These are phyloP conservation scores for Suhomyces maxii DNA, from an alignment of 1,139 yeast species.

Conservation along the genomic window DNA sequence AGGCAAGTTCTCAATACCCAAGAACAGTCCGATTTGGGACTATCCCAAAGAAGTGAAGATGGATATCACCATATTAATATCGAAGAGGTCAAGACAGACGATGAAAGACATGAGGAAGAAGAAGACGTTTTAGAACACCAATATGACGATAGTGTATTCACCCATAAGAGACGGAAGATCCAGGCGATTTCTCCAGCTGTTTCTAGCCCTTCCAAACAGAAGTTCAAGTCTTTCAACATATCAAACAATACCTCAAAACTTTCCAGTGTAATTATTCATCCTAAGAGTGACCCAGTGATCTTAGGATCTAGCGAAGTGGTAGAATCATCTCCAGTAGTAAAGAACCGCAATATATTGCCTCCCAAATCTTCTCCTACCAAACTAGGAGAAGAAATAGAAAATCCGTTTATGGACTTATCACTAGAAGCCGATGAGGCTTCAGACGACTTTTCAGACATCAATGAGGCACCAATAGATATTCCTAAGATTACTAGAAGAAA, in stretches of 20 bases:
- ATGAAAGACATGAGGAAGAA: constrained; percentile 11
- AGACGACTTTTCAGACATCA: constrained; percentile 3
- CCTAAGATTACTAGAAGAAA: constrained; percentile 8
- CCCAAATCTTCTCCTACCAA: constrained; percentile 16
- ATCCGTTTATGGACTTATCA: constrained; percentile 4
- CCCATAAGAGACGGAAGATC: constrained; percentile 13
- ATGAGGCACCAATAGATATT: constrained; percentile 1
- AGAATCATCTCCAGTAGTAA: constrained; percentile 17
- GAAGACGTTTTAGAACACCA: constrained; percentile 3
- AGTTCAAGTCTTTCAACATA: constrained; percentile 8
- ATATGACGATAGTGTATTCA: constrained; percentile 16
- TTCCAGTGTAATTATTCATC: constrained; percentile 5
- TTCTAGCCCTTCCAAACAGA: constrained; percentile 6
- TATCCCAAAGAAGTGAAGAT: not conserved
- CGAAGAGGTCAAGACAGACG: constrained; percentile 16
- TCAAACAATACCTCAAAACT: constrained; percentile 7
- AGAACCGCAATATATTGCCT: constrained; percentile 6
- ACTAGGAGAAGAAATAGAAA: constrained; percentile 2
- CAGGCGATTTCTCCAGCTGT: constrained; percentile 1
- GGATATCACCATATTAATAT: constrained; percentile 2
- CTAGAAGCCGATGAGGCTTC: not conserved
- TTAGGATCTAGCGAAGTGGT: constrained; percentile 14
- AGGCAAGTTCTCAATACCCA: constrained; percentile 20
- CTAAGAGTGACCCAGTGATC: constrained; percentile 11
- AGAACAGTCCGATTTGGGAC: constrained; percentile 10